Base-by-base conservation (phyloP, 352 stramenopile species). In the Pythium aristosporum region DNA sequence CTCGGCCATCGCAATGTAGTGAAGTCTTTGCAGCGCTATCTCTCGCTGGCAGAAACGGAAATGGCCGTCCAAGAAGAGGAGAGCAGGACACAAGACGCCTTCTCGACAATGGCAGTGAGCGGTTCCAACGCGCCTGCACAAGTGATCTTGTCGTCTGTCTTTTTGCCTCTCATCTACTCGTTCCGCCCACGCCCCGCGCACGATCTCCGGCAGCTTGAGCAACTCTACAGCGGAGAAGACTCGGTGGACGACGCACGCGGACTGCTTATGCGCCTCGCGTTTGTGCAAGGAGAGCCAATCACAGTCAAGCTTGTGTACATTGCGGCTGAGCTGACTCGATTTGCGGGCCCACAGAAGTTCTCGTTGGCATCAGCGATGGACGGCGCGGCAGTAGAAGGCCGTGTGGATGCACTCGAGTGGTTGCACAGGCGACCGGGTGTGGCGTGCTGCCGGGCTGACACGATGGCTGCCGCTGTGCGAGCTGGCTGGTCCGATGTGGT, bases 391-490 rank as follows among this genome's bases (percentile, higher is more conserved):
- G 48, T 54, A 1, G 48, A 39, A 54, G 48, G 48, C 15, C 16
- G 28, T 5, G 5, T 54, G 5, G 48, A 54, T 15, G 48, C 18
- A 15, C 48, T 54, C 28, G 48, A 11, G 9, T 42, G 48, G 48
- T 25, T 54, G 6, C 48, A 41, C 48, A 39, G 6, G 18, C 25
- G 36, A 5, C 15, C 25, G 5, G 48, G 48, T 23, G 48, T 41
- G 2, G 25, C 10, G 11, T 28, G 15, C 48, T 46, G 50, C 16
- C 50, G 50, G 15, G 7, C 50, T 6, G 32, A 57, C 9, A 57
- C 50, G 50, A 57, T 57, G 50, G 50, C 50, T 9, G 50, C 50
- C 18, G 16, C 32, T 10, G n/a, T 57, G 18, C 32, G 50, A 12
- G 20, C n/a, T 4, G 50, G 50, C 9, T 34, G 50, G 50, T 30